These are phyloP conservation scores for Fistulinella cinereoalba DNA, from an alignment of 1,284 basidiomycete genomes.

Conservation along the genomic window DNA sequence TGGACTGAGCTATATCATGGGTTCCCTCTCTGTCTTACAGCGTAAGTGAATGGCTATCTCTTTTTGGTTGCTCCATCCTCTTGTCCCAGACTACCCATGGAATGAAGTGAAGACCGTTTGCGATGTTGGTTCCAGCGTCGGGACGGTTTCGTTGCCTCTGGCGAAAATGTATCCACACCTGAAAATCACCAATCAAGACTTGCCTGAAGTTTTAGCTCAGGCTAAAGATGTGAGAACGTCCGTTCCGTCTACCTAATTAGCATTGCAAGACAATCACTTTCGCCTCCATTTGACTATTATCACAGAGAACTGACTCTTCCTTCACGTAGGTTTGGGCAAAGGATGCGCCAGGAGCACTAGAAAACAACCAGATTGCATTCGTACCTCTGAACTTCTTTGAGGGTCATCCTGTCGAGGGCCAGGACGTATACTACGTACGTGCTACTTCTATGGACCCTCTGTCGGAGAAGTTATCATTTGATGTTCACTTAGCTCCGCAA, in stretches of 20 bases:
- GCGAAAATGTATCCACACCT: constrained; percentile 41
- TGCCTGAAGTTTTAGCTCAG: constrained; percentile 36
- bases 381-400: constrained; percentile 46
- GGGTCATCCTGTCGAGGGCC: constrained; percentile 37
- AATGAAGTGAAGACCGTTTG: constrained; percentile 40
- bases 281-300: not conserved
- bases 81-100: constrained; percentile 43
- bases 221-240: constrained; percentile 27
- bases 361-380: constrained; percentile 37
- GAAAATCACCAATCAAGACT: constrained; percentile 45
- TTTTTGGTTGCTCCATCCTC: not conserved
- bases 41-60: constrained; percentile 13
- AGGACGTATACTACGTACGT: constrained; percentile 48
- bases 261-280: not conserved
- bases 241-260: not conserved
- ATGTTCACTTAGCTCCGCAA: constrained; percentile 19
- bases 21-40: constrained; percentile 24
- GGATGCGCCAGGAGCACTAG: constrained; percentile 35
- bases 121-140: constrained; percentile 50
- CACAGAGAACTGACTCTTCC: constrained; percentile 1
- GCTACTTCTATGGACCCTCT: not conserved
- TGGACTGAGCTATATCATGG: constrained; percentile 18
- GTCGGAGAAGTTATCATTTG: not conserved
- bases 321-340: constrained; percentile 33
- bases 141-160: constrained; percentile 42